Base-by-base conservation (phyloP, 305 asterid species). In the Ilex paraguariensis region DNA sequence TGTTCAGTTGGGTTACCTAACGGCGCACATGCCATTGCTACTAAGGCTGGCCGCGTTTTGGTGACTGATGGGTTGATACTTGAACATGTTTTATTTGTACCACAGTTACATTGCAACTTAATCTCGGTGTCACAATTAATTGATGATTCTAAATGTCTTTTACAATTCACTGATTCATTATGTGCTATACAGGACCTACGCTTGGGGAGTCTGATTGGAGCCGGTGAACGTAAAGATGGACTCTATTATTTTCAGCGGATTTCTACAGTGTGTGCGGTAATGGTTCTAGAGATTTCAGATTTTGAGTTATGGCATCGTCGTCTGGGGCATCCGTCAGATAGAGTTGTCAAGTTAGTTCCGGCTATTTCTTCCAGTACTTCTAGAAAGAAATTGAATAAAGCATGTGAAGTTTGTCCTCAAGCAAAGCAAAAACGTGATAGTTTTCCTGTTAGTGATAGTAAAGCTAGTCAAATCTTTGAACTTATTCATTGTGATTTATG, bases 131-230 rank as follows among this genome's bases (percentile, higher is more conserved):
- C 50, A 45, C 50, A 45, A 45, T 45, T 45, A 45, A 45, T 45
- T 45, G 50, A 45, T 45, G 50, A 45, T 45, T 7, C 9, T 45
- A 45, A 45, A 7, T 45, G 50, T 45, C 21, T 17, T 17, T 17
- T 17, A 17, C 21, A 17, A 17, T 17, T 17, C 21, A 17, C 21
- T 17, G 21, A 17, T 17, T 17, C 21, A 17, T 17, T 17, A 17
- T 17, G 21, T 17, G 21, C 21, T 17, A 17, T 17, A 17, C 21
- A 17, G 21, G 21, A 17, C 21, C 21, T 45, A 45, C 13, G 50
- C 13, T 45, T 5, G 57, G 21, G 21, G 57, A 53, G 21, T 9
- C 57, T 53, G 57, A 53, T 53, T 53, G 57, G 57, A 53, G 57
- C n/a, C 9, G 57, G 57, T 53, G 57, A 53, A 16, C 57, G 21